phyloP scores from a whole-genome alignment of 2,329 filamentous ascomycete genomes.

The Penicillium sp. region DNA sequence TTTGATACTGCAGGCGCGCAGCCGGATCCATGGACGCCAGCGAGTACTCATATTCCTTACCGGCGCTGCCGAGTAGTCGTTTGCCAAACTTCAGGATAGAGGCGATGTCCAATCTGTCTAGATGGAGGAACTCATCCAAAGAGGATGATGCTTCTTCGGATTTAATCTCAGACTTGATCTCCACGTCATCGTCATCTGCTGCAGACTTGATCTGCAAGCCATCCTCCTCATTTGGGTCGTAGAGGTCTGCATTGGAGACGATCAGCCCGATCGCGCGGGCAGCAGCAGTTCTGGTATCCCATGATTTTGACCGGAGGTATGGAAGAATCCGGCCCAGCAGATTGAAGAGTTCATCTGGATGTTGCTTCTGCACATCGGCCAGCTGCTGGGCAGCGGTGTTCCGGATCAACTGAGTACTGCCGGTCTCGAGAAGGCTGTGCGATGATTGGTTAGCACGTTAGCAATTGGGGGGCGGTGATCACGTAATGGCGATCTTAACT shows the following conservation, averaged over 20 bases:
- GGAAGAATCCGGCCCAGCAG: constrained; percentile 90
- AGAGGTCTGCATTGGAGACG: constrained; percentile 78
- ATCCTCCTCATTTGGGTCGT: constrained; percentile 82
- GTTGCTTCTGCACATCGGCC: constrained; percentile 95
- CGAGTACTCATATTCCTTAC: constrained; percentile 78
- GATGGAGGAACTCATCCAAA: constrained; percentile 62
- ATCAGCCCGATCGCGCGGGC: constrained; percentile 94
- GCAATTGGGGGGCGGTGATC: no score
- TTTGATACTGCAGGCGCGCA: constrained; percentile 77
- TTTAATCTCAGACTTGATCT: constrained; percentile 40
- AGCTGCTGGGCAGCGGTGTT: constrained; percentile 96
- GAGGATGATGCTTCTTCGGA: constrained; percentile 38
- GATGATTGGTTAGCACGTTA: constrained; percentile 24
- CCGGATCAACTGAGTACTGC: constrained; percentile 90
- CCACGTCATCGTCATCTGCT: constrained; percentile 51
- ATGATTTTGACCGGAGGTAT: constrained; percentile 90
- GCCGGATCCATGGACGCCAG: constrained; percentile 78
- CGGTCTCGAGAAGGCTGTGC: constrained; percentile 85
- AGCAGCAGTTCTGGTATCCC: constrained; percentile 92
- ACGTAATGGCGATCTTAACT: no score
- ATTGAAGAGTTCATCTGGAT: constrained; percentile 96
- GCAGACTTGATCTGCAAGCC: constrained; percentile 48
- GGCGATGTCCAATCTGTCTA: constrained; percentile 72
- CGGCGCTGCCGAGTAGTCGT: constrained; percentile 75
- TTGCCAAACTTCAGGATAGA: constrained; percentile 80